Conservation (phyloP, 305 asterid genomes). For the Ilex paraguariensis region DNA sequence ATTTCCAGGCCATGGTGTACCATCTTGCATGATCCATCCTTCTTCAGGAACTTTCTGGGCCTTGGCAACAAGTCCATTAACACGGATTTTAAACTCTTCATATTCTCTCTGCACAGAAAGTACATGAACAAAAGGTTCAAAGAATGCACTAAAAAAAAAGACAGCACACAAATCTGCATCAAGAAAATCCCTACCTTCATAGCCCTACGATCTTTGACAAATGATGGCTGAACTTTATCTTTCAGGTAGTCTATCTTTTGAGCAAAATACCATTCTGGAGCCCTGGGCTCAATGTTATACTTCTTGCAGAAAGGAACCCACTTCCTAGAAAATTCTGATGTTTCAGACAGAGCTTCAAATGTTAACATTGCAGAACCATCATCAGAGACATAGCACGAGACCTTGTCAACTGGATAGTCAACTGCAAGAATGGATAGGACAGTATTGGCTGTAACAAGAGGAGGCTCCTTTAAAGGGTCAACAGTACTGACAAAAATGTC, state of each 20-base stretch:
- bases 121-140: conserved; percentile 16
- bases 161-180: conserved; percentile 6
- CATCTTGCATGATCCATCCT: conserved; percentile 99
- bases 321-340: conserved; percentile 90
- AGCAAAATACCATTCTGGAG: conserved; percentile 97
- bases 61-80: conserved; percentile 84
- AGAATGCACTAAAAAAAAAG: conserved; percentile 14
- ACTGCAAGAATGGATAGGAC: conserved; percentile 95
- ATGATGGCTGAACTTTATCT: conserved; percentile 92
- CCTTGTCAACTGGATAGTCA: conserved; percentile 98
- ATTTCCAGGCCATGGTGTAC: conserved; percentile 99
- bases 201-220: conserved; percentile 97
- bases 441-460: conserved; percentile 98
- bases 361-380: conserved; percentile 99
- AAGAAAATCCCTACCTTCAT: conserved; percentile 66
- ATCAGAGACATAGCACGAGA: conserved; percentile 95
- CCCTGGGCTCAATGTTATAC: conserved; percentile 96
- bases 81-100: conserved; percentile 92
- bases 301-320: conserved; percentile 98
- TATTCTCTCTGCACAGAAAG: conserved; percentile 74
- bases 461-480: conserved; percentile 98
- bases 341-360: conserved; percentile 93
- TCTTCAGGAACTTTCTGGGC: conserved; percentile 95
- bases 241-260: conserved; percentile 93
- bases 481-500: conserved; percentile 99